Conservation (phyloP, 345 rosid species). For the Nasturtium officinale region DNA sequence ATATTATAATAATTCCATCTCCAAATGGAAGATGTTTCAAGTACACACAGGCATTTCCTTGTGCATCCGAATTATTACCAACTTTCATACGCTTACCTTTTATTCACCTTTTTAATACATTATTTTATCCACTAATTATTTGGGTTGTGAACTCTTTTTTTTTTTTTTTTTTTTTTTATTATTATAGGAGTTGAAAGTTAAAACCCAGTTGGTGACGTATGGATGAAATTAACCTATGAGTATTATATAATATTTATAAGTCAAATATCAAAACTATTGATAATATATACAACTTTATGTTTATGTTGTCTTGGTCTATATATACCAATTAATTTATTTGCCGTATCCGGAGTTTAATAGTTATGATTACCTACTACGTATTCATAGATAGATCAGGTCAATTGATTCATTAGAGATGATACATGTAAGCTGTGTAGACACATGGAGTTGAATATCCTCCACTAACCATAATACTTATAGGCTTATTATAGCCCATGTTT, state of each 20-base stretch:
- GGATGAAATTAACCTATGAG: not conserved
- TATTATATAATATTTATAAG: not conserved
- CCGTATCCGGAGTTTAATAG: not conserved
- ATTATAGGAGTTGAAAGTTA: not conserved
- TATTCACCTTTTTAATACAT: not conserved
- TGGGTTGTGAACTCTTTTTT: too few relatives aligned
- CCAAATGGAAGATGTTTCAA: conserved; percentile 37
- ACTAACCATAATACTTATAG: conserved; percentile 12
- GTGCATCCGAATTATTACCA: conserved; percentile 33
- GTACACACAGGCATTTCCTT: conserved; percentile 34
- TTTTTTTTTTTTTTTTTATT: too few relatives aligned
- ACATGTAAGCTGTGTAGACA: conserved; percentile 14
- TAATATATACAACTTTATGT: not conserved
- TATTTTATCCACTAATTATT: conserved; percentile 1
- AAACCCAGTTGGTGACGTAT: not conserved
- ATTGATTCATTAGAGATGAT: not conserved
- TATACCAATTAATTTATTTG: not conserved
- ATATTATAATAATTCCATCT: conserved; percentile 13
- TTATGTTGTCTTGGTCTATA: conserved; percentile 4
- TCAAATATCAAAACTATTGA: not conserved
- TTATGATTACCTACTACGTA: not conserved
- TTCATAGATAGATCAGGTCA: conserved; percentile 5
- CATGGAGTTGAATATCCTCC: conserved; percentile 13
- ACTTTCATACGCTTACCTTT: conserved; percentile 27
- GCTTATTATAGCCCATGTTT: not conserved